A percentile compares a stretch with the other conserved stretches of the same genome.
Conservation (phyloP, 805 yeast genomes). For the Kuraishia hungarica region DNA sequence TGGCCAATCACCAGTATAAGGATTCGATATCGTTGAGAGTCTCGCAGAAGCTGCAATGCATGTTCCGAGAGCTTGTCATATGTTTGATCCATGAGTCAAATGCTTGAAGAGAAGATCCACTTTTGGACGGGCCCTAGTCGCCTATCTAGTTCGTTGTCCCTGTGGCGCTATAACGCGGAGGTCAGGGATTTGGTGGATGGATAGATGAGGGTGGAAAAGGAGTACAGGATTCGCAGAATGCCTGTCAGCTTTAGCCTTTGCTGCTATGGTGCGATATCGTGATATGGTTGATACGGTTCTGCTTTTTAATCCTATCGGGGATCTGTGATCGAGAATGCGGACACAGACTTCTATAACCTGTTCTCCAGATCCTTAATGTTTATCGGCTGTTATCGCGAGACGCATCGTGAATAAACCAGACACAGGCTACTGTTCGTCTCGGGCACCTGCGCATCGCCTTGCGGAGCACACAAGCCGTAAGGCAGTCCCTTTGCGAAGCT, state of each 20-base stretch:
- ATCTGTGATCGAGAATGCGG: too few species aligned
- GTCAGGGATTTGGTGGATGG: too few species aligned
- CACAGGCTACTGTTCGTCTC: not conserved
- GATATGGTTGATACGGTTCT: too few species aligned
- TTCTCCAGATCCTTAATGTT: not conserved
- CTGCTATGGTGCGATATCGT: too few species aligned
- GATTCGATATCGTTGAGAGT: slow-evolving; percentile 26
- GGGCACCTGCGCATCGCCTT: not conserved
- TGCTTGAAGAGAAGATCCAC: not conserved
- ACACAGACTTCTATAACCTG: not conserved
- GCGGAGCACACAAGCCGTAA: not conserved
- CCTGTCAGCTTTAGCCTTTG: too few species aligned
- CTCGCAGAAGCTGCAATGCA: not conserved
- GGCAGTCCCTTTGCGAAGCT: not conserved
- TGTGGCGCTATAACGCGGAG: too few species aligned
- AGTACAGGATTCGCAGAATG: too few species aligned
- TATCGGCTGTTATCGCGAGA: not conserved
- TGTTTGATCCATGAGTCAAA: not conserved
- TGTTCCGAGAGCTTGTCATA: slow-evolving; percentile 1
- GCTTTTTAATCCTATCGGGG: too few species aligned
- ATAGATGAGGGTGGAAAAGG: too few species aligned
- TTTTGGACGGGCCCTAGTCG: too few species aligned
- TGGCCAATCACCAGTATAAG: slow-evolving; percentile 60
- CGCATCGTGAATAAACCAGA: not conserved
- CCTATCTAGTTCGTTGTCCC: too few species aligned